These are phyloP conservation scores for Tuber brumale DNA, from an alignment of 495 filamentous ascomycete species.

Conservation along the genomic window DNA sequence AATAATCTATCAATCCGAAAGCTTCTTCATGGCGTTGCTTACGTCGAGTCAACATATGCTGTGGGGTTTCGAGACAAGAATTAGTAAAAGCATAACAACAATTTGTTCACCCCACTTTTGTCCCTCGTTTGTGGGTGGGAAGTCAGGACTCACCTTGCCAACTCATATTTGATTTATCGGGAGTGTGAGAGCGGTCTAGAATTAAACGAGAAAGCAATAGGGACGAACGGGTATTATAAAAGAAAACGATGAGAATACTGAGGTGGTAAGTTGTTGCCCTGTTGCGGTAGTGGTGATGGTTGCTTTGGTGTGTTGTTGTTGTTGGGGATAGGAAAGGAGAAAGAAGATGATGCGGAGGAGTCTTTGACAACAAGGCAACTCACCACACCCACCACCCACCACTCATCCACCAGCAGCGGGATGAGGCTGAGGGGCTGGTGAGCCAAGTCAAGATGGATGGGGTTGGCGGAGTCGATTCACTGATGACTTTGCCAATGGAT, in stretches of 20 bases:
- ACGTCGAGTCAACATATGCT: slow-evolving; percentile 32
- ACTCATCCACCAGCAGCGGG: slow-evolving; percentile 5
- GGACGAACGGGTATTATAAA: slow-evolving; percentile 1
- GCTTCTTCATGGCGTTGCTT: background rate
- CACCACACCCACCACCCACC: background rate
- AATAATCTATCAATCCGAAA: background rate
- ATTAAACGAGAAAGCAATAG: background rate
- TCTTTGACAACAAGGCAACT: slow-evolving; percentile 4
- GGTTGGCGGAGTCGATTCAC: slow-evolving; percentile 5
- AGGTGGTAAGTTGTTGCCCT: background rate
- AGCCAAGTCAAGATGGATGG: background rate
- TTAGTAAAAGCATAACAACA: slow-evolving; percentile 20
- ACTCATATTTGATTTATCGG: slow-evolving; percentile 24
- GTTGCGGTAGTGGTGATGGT: background rate
- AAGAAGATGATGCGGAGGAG: slow-evolving; percentile 19
- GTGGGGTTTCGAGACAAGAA: slow-evolving; percentile 17
- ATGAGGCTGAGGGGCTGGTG: slow-evolving; percentile 12
- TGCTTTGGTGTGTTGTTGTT: background rate
- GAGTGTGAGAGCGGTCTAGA: background rate
- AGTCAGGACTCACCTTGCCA: slow-evolving; percentile 17
- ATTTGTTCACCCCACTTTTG: background rate
- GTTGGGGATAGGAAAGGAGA: slow-evolving; percentile 17
- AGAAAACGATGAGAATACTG: slow-evolving; percentile 4
- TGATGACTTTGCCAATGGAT: background rate
- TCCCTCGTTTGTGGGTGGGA: background rate